A percentile compares a stretch with the other conserved stretches of the same genome.
These are phyloP conservation scores for Pestalotiopsis sp. DNA, from an alignment of 2,329 filamentous ascomycete species.

Conservation along the genomic window DNA sequence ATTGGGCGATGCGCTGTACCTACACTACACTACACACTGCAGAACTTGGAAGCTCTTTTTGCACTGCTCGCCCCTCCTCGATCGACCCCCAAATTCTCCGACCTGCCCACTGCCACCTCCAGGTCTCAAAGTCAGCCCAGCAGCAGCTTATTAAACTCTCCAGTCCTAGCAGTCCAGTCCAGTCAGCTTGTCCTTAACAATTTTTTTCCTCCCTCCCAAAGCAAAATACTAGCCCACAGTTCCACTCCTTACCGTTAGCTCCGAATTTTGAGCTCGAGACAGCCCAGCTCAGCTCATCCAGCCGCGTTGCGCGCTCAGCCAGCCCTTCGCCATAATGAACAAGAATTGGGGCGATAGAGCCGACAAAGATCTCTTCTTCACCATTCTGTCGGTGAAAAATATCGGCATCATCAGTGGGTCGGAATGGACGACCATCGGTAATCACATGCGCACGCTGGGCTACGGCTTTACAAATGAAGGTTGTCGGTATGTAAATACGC, in stretches of 20 bases:
- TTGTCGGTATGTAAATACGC: slow-evolving; percentile 55
- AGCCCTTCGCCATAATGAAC: slow-evolving; percentile 43
- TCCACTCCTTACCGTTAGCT: neutral
- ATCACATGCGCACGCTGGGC: slow-evolving; percentile 60
- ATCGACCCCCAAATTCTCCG: neutral
- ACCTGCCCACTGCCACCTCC: neutral
- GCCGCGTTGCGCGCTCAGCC: slow-evolving; percentile 1
- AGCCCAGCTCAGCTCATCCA: neutral
- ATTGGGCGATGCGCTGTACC: too few relatives aligned
- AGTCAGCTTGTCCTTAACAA: neutral
- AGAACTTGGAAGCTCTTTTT: neutral
- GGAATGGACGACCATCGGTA: slow-evolving; percentile 66
- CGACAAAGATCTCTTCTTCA: slow-evolving; percentile 66
- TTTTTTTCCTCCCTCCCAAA: neutral
- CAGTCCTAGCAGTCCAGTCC: slow-evolving; percentile 4
- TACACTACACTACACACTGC: neutral
- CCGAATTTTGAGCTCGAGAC: neutral
- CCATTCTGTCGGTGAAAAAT: slow-evolving; percentile 64
- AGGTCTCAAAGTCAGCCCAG: neutral
- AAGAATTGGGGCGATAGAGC: slow-evolving; percentile 66
- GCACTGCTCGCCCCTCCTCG: neutral
- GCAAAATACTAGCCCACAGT: slow-evolving; percentile 2
- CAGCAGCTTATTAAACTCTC: neutral
- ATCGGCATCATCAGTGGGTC: slow-evolving; percentile 64
- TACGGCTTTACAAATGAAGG: slow-evolving; percentile 68